Evolutionary conservation across 148 eudicot species (phyloP).

Genomic region (Chenopodium suecicum): DNA sequence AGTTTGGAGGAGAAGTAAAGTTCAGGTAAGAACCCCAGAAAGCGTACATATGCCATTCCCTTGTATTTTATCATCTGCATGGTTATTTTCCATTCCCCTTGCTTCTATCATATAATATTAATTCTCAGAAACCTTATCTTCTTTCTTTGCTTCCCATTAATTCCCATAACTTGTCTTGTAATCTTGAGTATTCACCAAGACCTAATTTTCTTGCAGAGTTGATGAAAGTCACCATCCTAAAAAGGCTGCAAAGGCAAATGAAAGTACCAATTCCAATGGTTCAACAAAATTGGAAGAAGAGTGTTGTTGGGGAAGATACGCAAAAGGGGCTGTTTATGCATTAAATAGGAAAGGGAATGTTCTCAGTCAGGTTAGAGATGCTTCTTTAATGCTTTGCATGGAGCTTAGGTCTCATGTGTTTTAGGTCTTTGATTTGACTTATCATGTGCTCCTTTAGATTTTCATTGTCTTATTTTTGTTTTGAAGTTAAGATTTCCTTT

Average conservation of each 20-base stretch:
- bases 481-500: too few species aligned
- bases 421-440: neutral
- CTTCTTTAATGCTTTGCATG: neutral
- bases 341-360: constrained; percentile 63
- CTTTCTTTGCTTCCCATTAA: neutral
- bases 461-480: neutral
- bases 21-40: constrained; percentile 55
- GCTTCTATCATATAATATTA: constrained; percentile 2
- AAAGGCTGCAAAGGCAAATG: constrained; percentile 37
- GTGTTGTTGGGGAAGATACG: constrained; percentile 86
- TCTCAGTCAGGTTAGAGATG: constrained; percentile 56
- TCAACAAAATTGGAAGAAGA: constrained; percentile 46
- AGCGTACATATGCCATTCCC: neutral
- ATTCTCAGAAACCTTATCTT: neutral
- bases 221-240: constrained; percentile 60
- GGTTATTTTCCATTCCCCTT: neutral
- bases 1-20: constrained; percentile 83
- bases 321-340: constrained; percentile 90
- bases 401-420: neutral
- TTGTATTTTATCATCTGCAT: neutral
- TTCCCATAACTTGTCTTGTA: neutral
- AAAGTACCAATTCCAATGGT: constrained; percentile 29
- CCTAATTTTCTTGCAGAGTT: constrained; percentile 41
- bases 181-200: neutral
- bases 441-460: neutral